Base-by-base conservation (phyloP, 345 rosid genomes). In the Nasturtium officinale region DNA sequence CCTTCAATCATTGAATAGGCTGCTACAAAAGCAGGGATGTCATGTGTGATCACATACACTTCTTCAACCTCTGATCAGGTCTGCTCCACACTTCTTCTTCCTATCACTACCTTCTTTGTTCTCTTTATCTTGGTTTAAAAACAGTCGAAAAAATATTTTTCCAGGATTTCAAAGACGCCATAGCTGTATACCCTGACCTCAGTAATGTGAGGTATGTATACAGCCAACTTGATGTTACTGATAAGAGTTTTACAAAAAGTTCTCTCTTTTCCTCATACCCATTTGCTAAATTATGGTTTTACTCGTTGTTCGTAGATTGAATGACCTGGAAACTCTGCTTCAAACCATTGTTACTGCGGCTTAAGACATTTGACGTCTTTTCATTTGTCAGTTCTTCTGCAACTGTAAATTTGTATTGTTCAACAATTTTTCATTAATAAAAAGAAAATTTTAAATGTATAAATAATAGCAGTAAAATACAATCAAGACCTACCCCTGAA, bases 1-100 rank as follows among this genome's bases (percentile, higher is more conserved):
- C 16, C 61, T 48, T 56, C 30, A 64, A 81, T 29, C 20, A 80
- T 16, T 45, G 10, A 45, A 65, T 58, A 94, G 98, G 96, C 98
- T 43, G 98, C 98, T 56, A 87, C 85, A 5, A 68, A 67, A 50
- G 98, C 98, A 12, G 96, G 96, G 48, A 94, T 94, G 98, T 73
- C 98, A 43, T 94, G 96, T 63, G 80, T 91, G 28, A 85, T 94
- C 37, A 85, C 89, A 8, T 87, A 88, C 81, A 94, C 98, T 15
- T 77, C 91, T 78, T 94, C 98, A 67, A 91, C 98, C 10, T 89
- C 92, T 58, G 84, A 89, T 23, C 98, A 94, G 90, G 98, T 93
- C 55, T 80, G 57, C 9, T 50, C 59, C 38, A 57, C 33, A 28
- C 77, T 25, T 40, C 68, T 46, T 32, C 65, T 43, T 12, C 45